Conservation (phyloP, 2,329 filamentous ascomycete genomes). For the Calonectria henricotiae region DNA sequence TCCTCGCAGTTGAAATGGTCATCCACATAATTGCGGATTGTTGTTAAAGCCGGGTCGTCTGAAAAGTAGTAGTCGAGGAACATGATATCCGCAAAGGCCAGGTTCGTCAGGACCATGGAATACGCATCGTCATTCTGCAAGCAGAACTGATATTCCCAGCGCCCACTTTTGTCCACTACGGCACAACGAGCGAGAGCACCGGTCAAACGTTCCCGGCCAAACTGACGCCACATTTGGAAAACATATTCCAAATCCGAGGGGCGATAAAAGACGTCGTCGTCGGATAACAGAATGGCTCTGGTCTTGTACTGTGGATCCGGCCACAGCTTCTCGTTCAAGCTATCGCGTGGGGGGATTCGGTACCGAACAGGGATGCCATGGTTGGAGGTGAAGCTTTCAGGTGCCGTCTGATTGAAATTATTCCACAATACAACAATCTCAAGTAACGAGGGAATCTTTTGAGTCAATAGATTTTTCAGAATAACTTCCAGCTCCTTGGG, state of each 20-base stretch:
- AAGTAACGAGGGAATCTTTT: neutral
- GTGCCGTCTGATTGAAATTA: constrained; percentile 12
- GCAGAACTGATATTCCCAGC: constrained; percentile 10
- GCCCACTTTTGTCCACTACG: neutral
- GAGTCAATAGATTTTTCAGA: neutral
- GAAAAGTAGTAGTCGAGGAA: constrained; percentile 21
- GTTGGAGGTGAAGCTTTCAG: neutral
- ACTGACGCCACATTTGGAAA: constrained; percentile 19
- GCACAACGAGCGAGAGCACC: constrained; percentile 13
- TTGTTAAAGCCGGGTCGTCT: neutral
- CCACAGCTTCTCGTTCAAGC: constrained; percentile 19
- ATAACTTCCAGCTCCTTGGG: neutral
- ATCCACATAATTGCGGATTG: constrained; percentile 8
- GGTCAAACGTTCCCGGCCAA: constrained; percentile 2
- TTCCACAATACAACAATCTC: constrained; percentile 15
- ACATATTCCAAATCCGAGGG: constrained; percentile 12
- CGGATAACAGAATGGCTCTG: constrained; percentile 1
- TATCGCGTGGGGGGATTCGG: constrained; percentile 13
- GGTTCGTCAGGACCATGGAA: constrained; percentile 6
- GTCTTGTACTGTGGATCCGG: constrained; percentile 7
- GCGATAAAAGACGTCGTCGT: constrained; percentile 7
- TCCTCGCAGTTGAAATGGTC: constrained; percentile 16
- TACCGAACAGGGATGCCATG: neutral
- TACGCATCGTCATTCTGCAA: neutral
- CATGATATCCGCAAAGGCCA: constrained; percentile 9